Conservation (phyloP, 208 protist species). For the Crithidia brevicula region DNA sequence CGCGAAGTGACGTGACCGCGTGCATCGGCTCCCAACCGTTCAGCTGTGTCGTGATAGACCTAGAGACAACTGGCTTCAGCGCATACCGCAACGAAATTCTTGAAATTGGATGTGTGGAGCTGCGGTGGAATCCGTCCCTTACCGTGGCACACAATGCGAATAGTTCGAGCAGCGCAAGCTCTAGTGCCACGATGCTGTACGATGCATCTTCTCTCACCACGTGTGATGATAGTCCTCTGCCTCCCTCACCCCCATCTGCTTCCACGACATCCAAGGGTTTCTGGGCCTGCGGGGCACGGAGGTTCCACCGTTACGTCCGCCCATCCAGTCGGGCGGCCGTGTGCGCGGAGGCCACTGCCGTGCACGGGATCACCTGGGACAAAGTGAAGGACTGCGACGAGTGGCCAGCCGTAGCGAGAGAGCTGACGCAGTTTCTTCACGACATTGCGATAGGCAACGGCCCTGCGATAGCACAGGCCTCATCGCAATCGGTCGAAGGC, state of each 20-base stretch:
- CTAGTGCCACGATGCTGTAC: background rate
- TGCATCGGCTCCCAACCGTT: slow-evolving; percentile 8
- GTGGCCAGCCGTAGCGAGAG: slow-evolving; percentile 31
- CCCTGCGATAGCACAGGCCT: no score
- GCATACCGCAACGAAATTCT: slow-evolving; percentile 48
- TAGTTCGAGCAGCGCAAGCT: no score
- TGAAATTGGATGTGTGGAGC: slow-evolving; percentile 59
- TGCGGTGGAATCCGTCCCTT: slow-evolving; percentile 52
- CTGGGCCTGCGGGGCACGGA: slow-evolving; percentile 46
- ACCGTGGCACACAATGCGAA: background rate
- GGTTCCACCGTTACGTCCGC: slow-evolving; percentile 54
- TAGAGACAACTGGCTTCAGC: slow-evolving; percentile 78
- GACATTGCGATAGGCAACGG: background rate
- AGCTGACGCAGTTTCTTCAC: slow-evolving; percentile 40
- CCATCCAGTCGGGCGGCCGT: slow-evolving; percentile 23
- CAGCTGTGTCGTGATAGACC: slow-evolving; percentile 52
- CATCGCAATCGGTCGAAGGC: background rate
- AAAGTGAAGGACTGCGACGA: slow-evolving; percentile 33
- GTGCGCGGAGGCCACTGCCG: slow-evolving; percentile 15
- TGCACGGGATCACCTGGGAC: slow-evolving; percentile 44
- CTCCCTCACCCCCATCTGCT: background rate
- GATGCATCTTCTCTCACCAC: background rate
- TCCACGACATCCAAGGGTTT: background rate
- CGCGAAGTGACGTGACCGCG: background rate
- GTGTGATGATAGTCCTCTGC: background rate